A percentile compares a stretch with the other conserved stretches of the same genome.
phyloP scores from a whole-genome alignment of 2,329 filamentous ascomycete genomes.

The Neofusicoccum umdonicola region DNA sequence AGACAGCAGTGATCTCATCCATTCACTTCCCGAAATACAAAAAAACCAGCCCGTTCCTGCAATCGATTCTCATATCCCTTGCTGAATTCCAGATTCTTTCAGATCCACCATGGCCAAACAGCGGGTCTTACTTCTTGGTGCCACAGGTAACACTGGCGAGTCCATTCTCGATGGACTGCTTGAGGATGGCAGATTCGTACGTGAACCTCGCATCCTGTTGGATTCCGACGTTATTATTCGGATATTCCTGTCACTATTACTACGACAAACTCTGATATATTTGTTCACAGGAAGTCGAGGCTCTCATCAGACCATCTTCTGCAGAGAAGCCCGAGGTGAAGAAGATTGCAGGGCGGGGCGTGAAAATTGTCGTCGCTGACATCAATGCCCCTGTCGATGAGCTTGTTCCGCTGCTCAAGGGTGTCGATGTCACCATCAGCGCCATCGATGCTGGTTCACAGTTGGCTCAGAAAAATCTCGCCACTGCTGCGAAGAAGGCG shows the following conservation, averaged over 20 bases:
- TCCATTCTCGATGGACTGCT: conserved; percentile 1
- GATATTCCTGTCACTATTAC: no score
- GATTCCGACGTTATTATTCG: no score
- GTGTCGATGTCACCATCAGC: neutral
- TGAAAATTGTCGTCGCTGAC: conserved; percentile 1
- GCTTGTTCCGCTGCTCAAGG: neutral
- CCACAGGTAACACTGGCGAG: neutral
- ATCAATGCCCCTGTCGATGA: neutral
- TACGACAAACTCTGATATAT: neutral
- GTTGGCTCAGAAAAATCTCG: neutral
- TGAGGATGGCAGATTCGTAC: neutral
- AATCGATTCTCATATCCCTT: no score
- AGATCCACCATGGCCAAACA: neutral
- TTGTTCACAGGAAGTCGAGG: neutral
- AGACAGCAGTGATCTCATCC: no score
- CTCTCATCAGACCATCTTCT: neutral
- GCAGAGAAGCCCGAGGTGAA: neutral
- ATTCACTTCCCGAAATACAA: no score
- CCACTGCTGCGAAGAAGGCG: conserved; percentile 26
- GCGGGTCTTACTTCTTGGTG: neutral
- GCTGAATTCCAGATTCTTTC: no score
- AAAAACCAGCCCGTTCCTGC: no score
- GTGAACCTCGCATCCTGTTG: neutral
- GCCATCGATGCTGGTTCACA: neutral
- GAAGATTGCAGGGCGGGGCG: neutral